A percentile compares a stretch with the other conserved stretches of the same genome.
Evolutionary conservation across 2,329 filamentous ascomycete genomes (phyloP).

Genomic region (Plectosphaerella plurivora): DNA sequence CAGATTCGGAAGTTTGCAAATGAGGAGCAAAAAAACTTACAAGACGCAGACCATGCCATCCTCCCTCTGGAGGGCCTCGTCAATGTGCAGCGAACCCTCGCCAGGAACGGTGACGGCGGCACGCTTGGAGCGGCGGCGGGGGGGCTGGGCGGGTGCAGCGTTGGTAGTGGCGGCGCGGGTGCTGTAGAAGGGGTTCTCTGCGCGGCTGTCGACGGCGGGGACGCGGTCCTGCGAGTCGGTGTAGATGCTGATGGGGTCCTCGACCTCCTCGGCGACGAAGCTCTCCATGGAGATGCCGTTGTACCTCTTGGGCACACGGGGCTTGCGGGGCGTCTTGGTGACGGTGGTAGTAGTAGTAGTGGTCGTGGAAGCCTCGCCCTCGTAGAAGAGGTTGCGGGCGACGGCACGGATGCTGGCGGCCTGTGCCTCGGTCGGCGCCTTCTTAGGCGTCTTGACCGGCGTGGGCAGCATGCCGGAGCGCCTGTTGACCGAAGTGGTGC

Average conservation of each 20-base stretch:
- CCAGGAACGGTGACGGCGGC: conserved; percentile 47
- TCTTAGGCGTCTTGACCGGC: conserved; percentile 72
- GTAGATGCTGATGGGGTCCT: conserved; percentile 65
- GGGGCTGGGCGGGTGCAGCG: conserved; percentile 29
- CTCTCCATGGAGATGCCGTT: conserved; percentile 50
- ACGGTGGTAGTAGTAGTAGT: conserved; percentile 47
- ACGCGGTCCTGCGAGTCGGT: conserved; percentile 77
- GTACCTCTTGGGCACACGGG: conserved; percentile 51
- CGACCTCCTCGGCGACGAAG: conserved; percentile 52
- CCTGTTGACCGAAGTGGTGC: conserved; percentile 23
- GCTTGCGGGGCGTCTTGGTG: conserved; percentile 56
- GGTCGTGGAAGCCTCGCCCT: conserved; percentile 31
- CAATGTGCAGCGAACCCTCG: conserved; percentile 53
- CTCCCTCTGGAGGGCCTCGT: conserved; percentile 58
- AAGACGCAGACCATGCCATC: conserved; percentile 75
- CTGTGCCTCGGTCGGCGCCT: conserved; percentile 49
- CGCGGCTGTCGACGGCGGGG: conserved; percentile 60
- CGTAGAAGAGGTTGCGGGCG: conserved; percentile 59
- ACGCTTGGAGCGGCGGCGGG: conserved; percentile 50
- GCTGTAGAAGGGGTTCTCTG: conserved; percentile 69
- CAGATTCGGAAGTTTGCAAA: conserved; percentile 6
- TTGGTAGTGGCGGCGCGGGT: conserved; percentile 24
- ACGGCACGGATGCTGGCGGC: conserved; percentile 48
- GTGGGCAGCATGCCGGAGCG: conserved; percentile 63
- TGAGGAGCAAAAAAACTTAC: conserved; percentile 50